phyloP scores from a whole-genome alignment of 2,329 filamentous ascomycete genomes.

The Sclerotinia borealis region DNA sequence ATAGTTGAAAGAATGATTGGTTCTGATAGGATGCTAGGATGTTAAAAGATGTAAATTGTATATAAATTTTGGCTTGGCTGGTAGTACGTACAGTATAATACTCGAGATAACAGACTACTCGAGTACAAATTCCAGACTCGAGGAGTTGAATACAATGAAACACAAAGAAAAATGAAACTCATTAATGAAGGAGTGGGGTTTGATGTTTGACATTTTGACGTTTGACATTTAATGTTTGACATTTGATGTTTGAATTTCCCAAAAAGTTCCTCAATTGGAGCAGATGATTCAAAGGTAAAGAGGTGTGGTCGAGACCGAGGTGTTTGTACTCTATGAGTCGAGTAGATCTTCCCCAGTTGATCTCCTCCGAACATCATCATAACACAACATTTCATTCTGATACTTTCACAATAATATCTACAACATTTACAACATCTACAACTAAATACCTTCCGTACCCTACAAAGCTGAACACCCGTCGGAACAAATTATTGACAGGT shows the following conservation, averaged over 20 bases:
- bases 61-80: not conserved
- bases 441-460: not conserved
- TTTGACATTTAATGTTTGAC: too few relatives aligned
- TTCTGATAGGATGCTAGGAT: not conserved
- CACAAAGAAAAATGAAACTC: too few relatives aligned
- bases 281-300: not conserved
- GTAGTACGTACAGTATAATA: too few relatives aligned
- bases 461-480: not conserved
- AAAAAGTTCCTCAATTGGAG: not conserved
- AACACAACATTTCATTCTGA: not conserved
- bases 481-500: conserved; percentile 4
- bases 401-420: not conserved
- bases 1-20: not conserved
- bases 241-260: too few relatives aligned
- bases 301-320: not conserved
- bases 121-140: not conserved
- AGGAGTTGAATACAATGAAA: too few relatives aligned
- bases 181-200: not conserved
- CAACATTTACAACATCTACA: not conserved
- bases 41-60: too few relatives aligned
- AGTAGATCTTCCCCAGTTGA: not conserved
- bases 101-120: not conserved
- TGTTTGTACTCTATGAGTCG: too few relatives aligned
- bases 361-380: not conserved
- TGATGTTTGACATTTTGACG: too few relatives aligned